These are phyloP conservation scores for Colletotrichum falcatum DNA, from an alignment of 2,329 filamentous ascomycete species.

Conservation along the genomic window DNA sequence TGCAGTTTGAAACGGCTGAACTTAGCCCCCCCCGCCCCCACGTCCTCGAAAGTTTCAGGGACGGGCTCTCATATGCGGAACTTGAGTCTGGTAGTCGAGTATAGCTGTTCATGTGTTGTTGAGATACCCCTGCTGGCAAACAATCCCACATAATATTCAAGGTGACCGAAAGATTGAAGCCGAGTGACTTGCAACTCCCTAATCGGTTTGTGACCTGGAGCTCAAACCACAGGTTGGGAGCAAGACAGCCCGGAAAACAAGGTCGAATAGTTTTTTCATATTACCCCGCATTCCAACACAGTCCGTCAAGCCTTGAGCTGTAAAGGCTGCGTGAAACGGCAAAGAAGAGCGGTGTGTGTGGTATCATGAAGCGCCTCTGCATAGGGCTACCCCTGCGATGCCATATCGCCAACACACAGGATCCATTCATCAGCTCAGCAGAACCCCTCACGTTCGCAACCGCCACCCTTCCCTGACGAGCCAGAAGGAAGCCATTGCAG, in stretches of 20 bases:
- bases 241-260: not conserved
- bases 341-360: not conserved
- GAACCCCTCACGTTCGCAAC: conserved; percentile 40
- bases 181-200: not conserved
- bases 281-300: not conserved
- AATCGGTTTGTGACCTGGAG: no score
- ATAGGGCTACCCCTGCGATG: not conserved
- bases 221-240: not conserved
- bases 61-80: not conserved
- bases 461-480: conserved; percentile 61
- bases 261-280: no score
- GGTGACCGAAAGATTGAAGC: not conserved
- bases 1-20: not conserved
- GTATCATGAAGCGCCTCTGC: not conserved
- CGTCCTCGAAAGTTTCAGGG: not conserved
- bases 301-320: not conserved
- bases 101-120: not conserved
- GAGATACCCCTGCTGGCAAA: not conserved
- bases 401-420: no score
- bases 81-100: not conserved
- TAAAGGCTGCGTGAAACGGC: not conserved
- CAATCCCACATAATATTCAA: not conserved
- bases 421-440: conserved; percentile 3
- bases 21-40: not conserved
- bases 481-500: conserved; percentile 63